Base-by-base conservation (phyloP, 2,329 filamentous ascomycete genomes). In the Talaromyces sp. region DNA sequence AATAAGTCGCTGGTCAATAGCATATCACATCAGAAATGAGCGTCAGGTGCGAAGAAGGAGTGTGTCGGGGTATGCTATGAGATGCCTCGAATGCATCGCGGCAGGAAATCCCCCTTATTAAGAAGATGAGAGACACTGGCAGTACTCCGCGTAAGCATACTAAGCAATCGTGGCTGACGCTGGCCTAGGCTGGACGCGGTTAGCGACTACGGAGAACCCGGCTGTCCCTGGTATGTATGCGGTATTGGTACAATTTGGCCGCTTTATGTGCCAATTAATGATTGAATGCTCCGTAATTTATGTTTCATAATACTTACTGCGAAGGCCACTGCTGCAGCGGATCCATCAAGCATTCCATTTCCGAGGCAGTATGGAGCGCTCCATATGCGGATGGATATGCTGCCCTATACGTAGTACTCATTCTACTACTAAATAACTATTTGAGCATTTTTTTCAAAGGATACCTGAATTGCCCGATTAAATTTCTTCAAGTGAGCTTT, bases 121-220 rank as follows among this genome's bases (percentile, higher is more conserved):
- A 37, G 52, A 11, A 39, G n/a, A 37, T 56, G n/a, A 37, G n/a
- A 37, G 31, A 35, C 31, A 52, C 1, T 31, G 27, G 27, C 27
- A 31, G 27, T 52, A 56, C 50, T 37, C 50, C 50, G 50, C 35
- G 50, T 37, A 52, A 52, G 49, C 33, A 16, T 16, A 39, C 52
- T 37, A 52, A 52, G 49, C 33, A 16, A 24, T 56, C 52, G 33
- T 56, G 52, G 52, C 52, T 56, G 52, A 56, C 14, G 49, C 4
- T 14, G 31, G 19, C 27, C 50, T 56, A 56, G 52, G n/a, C 52
- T 56, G 52, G n/a, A 56, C n/a, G 16, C 52, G 52, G 52, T 56
- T 56, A 56, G 52, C 52, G 49, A 37, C 52, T 56, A 33, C 33
- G 52, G 52, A 56, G 50, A 37, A 16, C 31, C 43, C 16, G 14